A percentile compares a stretch with the other conserved stretches of the same genome.
phyloP scores from a whole-genome alignment of 2,329 filamentous ascomycete species.

The Alternaria metachromatica region DNA sequence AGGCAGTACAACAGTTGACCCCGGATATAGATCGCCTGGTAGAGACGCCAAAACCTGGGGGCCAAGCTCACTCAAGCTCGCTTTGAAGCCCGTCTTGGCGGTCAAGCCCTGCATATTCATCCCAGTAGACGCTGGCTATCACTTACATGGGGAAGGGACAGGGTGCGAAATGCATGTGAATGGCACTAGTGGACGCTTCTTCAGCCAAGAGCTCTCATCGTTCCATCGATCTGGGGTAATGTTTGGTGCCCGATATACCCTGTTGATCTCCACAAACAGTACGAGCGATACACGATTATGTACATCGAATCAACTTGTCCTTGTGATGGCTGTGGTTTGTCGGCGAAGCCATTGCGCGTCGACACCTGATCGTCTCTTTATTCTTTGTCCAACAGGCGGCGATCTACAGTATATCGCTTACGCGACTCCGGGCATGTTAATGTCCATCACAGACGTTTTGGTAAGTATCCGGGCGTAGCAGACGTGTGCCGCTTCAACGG shows the following conservation, averaged over 20 bases:
- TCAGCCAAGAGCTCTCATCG: constrained; percentile 17
- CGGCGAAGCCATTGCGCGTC: constrained; percentile 18
- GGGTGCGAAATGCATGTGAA: constrained; percentile 22
- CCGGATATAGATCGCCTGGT: constrained; percentile 33
- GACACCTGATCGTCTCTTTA: constrained; percentile 10
- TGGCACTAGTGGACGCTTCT: constrained; percentile 25
- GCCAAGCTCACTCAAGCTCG: constrained; percentile 39
- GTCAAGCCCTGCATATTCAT: constrained; percentile 32
- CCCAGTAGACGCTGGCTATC: constrained; percentile 25
- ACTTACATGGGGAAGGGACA: constrained; percentile 32
- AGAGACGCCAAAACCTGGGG: constrained; percentile 39
- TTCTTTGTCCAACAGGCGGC: constrained; percentile 9
- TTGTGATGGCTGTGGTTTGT: constrained; percentile 13
- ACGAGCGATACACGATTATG: constrained; percentile 25
- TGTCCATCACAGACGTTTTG: constrained; percentile 11
- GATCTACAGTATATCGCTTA: constrained; percentile 2
- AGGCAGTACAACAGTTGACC: constrained; percentile 40
- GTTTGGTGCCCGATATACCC: constrained; percentile 27
- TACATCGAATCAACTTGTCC: constrained; percentile 18
- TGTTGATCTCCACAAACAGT: constrained; percentile 20
- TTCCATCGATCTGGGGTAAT: constrained; percentile 2
- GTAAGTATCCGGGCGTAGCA: constrained; percentile 14
- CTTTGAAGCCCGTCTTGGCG: constrained; percentile 20
- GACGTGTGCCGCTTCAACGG: constrained; percentile 20
- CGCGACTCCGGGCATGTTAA: not conserved